phyloP scores from a whole-genome alignment of 768 basidiomycete species.

The Rhodotorula paludigena region DNA sequence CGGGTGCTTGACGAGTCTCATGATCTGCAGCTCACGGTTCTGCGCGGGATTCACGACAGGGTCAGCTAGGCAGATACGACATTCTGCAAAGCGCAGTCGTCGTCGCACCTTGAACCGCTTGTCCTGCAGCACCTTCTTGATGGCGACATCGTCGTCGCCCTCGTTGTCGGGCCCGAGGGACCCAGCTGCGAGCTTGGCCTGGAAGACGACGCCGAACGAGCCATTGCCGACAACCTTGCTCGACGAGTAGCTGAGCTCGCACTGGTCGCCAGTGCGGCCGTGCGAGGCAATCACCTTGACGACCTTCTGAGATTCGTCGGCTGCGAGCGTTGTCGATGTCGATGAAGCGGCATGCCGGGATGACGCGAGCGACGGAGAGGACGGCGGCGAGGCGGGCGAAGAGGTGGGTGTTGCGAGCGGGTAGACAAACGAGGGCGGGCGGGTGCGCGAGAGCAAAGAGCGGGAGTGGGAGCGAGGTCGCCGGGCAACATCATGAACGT shows the following conservation, averaged over 20 bases:
- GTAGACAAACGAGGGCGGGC: background rate
- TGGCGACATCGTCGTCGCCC: constrained; percentile 80
- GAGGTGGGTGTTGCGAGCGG: constrained; percentile 4
- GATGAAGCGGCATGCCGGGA: too few relatives aligned
- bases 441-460: background rate
- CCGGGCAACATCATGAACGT: background rate
- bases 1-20: constrained; percentile 38
- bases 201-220: constrained; percentile 97
- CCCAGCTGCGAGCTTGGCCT: constrained; percentile 73
- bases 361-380: background rate
- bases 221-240: constrained; percentile 99
- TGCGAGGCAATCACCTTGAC: constrained; percentile 92
- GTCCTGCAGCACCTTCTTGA: constrained; percentile 99
- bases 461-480: constrained; percentile 8
- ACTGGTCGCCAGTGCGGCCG: constrained; percentile 84
- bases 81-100: background rate
- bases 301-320: constrained; percentile 91
- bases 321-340: constrained; percentile 20
- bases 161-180: constrained; percentile 45
- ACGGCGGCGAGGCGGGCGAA: constrained; percentile 4
- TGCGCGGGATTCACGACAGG: background rate
- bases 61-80: too few relatives aligned
- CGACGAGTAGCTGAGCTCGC: constrained; percentile 76
- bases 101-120: constrained; percentile 95
- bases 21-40: constrained; percentile 40